Percentiles rank a stretch among this genome's conserved stretches.
Conservation (phyloP, 345 rosid species). For the Hibiscus tridactylites region DNA sequence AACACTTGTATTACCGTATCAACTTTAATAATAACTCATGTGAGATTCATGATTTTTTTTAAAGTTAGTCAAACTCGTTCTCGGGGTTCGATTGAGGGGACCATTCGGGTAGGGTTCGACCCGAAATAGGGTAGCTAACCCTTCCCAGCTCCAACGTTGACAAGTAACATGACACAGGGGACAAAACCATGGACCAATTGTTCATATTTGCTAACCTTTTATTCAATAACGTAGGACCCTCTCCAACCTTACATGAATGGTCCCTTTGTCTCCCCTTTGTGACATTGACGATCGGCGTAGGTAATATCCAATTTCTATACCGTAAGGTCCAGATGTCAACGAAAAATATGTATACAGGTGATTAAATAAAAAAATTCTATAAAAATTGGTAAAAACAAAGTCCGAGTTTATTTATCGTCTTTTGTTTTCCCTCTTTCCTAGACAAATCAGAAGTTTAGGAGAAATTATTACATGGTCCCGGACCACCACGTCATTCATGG, state of each 20-base stretch:
- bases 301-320: background rate
- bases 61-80: background rate
- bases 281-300: background rate
- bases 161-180: slow-evolving; percentile 55
- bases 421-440: too few species aligned
- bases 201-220: slow-evolving; percentile 24
- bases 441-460: background rate
- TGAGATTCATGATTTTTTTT: background rate
- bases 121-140: background rate
- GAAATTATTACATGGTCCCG: too few species aligned
- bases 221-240: slow-evolving; percentile 28
- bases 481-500: too few species aligned
- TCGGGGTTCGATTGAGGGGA: slow-evolving; percentile 2
- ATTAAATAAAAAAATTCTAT: too few species aligned
- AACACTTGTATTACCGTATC: background rate
- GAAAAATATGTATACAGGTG: background rate
- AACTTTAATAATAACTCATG: background rate
- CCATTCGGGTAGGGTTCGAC: slow-evolving; percentile 11
- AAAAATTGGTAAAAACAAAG: too few species aligned
- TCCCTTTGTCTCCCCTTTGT: slow-evolving; percentile 13
- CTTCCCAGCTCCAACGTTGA: slow-evolving; percentile 12
- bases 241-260: slow-evolving; percentile 6
- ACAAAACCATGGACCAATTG: slow-evolving; percentile 22
- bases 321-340: slow-evolving; percentile 17
- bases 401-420: too few species aligned